These are phyloP conservation scores for Daldinia sp. DNA, from an alignment of 2,329 filamentous ascomycete genomes.

Conservation along the genomic window DNA sequence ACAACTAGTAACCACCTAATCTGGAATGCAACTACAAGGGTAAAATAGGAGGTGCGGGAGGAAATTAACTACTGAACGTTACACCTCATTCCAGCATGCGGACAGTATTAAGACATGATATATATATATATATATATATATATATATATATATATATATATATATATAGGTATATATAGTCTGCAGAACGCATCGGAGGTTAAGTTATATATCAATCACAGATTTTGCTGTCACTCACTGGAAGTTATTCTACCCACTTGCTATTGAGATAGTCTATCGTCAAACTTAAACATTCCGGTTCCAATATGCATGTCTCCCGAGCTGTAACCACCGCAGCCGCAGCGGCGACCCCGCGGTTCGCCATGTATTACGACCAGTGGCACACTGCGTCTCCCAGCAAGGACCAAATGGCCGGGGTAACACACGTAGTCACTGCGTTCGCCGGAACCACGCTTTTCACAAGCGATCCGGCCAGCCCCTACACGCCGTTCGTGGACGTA, in stretches of 20 bases:
- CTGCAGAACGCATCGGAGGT: not conserved
- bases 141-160: constrained; percentile 20
- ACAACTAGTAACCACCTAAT: constrained; percentile 21
- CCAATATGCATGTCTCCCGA: constrained; percentile 44
- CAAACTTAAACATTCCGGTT: constrained; percentile 7
- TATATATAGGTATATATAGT: constrained; percentile 23
- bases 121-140: constrained; percentile 21
- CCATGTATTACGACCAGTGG: constrained; percentile 50
- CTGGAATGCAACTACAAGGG: constrained; percentile 33
- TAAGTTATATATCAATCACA: not conserved
- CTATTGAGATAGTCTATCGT: not conserved
- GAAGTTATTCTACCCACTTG: constrained; percentile 1
- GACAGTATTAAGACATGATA: constrained; percentile 9
- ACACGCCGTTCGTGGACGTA: constrained; percentile 46
- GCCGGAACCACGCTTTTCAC: constrained; percentile 48
- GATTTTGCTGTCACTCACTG: not conserved
- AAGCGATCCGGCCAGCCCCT: constrained; percentile 41
- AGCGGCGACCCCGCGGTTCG: constrained; percentile 44
- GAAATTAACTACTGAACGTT: constrained; percentile 35
- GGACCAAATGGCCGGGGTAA: constrained; percentile 45
- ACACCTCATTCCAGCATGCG: constrained; percentile 39
- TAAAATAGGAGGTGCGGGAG: constrained; percentile 21
- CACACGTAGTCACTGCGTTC: constrained; percentile 50
- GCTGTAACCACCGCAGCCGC: constrained; percentile 35
- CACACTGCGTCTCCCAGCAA: constrained; percentile 41